Conservation (phyloP, 495 filamentous ascomycete species). For the Xylaria cubensis region DNA sequence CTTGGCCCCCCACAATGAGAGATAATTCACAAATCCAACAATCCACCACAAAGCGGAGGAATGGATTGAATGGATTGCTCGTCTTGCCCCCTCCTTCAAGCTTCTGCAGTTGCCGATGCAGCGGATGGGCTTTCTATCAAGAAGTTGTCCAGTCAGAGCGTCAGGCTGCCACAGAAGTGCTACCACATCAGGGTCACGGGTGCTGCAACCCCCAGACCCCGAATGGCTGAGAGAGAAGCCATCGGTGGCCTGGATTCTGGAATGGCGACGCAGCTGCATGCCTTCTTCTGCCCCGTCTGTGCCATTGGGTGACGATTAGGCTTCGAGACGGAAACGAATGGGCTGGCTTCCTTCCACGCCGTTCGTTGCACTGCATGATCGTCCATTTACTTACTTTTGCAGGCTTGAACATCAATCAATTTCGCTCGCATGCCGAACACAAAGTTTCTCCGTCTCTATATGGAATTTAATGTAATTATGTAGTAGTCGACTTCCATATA, state of each 20-base stretch:
- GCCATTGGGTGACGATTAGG: slow-evolving; percentile 25
- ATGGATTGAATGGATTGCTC: background rate
- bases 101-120: slow-evolving; percentile 20
- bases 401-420: slow-evolving; percentile 18
- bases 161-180: slow-evolving; percentile 22
- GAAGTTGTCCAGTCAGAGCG: slow-evolving; percentile 21
- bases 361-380: slow-evolving; percentile 26
- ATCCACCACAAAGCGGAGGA: background rate
- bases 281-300: slow-evolving; percentile 10
- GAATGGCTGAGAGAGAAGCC: slow-evolving; percentile 18
- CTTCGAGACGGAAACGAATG: slow-evolving; percentile 17
- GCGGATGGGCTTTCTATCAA: slow-evolving; percentile 16
- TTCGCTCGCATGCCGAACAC: slow-evolving; percentile 17
- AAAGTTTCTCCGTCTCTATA: background rate
- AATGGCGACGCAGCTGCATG: slow-evolving; percentile 23
- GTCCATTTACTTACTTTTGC: slow-evolving; percentile 1
- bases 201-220: slow-evolving; percentile 23
- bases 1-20: background rate
- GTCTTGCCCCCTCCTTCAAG: background rate
- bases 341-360: slow-evolving; percentile 9
- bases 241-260: background rate
- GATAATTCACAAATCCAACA: background rate
- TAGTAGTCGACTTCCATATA: background rate
- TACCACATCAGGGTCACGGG: slow-evolving; percentile 27
- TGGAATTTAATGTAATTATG: background rate